Evolutionary conservation across 1,284 basidiomycete species (phyloP), one percentile per base, ranked within the genome.

Genomic region (Cryptococcus sp.): DNA sequence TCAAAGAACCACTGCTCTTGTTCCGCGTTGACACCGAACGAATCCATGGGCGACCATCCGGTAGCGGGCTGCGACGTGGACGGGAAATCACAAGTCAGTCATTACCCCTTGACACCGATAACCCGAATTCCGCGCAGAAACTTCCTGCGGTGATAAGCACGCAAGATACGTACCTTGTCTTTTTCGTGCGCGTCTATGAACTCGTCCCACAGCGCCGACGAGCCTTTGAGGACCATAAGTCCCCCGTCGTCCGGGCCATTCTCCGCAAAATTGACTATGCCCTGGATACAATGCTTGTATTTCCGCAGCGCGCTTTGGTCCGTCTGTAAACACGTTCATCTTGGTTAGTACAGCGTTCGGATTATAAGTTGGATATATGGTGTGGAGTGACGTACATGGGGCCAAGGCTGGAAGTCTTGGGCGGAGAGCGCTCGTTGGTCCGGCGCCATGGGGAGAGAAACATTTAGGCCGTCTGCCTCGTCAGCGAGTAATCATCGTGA

Each of bases 251-350:
- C 46, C 7, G 61, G 61, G 17, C 64, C 64, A 54, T 72, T 57
- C 23, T 48, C 39, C 13, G 45, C 40, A n/a, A 66, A 45, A 48
- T 66, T 66, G 35, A 57, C 50, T 16, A 66, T 60, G 27, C 64
- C 64, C 45, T 66, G 64, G 3, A 57, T 20, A 23, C 56, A 57
- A 25, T 57, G 41, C 16, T 50, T 19, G 22, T 44, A 17, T 1
- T 10, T 6, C 5, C 22, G 27, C 49, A 39, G 17, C 73, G 70
- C 47, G 70, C 71, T 63, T 71, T 71, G 59, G 25, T 53, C 19
- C 39, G 50, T 16, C 75, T 76, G 44, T 70, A 65, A 44, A 75
- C 73, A n/a, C 75, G 64, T 59, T 72, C 74, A 64, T 73, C 64
- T 59, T 70, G 68, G 35, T 61, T 64, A 10, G 25, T 50, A 47